Conservation (phyloP, 768 basidiomycete genomes). For the Kwoniella mangroviensis region DNA sequence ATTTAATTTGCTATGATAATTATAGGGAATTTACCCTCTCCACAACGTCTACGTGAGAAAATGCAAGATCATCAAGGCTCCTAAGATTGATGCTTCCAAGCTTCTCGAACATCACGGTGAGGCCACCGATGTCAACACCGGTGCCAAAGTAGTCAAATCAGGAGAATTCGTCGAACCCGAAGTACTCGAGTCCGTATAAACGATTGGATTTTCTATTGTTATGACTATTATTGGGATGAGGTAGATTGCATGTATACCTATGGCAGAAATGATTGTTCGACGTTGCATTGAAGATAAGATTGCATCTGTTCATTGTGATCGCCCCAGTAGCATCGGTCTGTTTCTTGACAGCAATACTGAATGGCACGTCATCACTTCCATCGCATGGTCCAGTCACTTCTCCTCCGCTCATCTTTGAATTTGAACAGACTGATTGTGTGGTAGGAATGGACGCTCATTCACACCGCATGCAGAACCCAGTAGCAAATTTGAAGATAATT, state of each 20-base stretch:
- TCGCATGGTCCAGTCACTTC: no score
- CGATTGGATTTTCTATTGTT: constrained; percentile 1
- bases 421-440: no score
- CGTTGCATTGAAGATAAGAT: constrained; percentile 1
- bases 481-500: no score
- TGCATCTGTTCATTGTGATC: neutral
- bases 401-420: no score
- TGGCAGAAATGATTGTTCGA: constrained; percentile 14
- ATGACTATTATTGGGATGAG: constrained; percentile 18
- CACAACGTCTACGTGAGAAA: constrained; percentile 99
- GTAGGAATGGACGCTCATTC: no score
- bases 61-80: constrained; percentile 97
- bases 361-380: no score
- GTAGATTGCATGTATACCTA: constrained; percentile 40
- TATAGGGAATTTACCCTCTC: constrained; percentile 91
- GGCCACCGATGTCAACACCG: constrained; percentile 85
- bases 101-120: constrained; percentile 96
- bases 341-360: no score
- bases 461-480: no score
- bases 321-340: no score
- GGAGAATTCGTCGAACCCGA: constrained; percentile 96
- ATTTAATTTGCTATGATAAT: neutral
- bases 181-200: constrained; percentile 83
- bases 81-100: constrained; percentile 94
- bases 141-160: constrained; percentile 80